These are phyloP conservation scores for Exophiala mesophila DNA, from an alignment of 2,329 filamentous ascomycete species.

Conservation along the genomic window DNA sequence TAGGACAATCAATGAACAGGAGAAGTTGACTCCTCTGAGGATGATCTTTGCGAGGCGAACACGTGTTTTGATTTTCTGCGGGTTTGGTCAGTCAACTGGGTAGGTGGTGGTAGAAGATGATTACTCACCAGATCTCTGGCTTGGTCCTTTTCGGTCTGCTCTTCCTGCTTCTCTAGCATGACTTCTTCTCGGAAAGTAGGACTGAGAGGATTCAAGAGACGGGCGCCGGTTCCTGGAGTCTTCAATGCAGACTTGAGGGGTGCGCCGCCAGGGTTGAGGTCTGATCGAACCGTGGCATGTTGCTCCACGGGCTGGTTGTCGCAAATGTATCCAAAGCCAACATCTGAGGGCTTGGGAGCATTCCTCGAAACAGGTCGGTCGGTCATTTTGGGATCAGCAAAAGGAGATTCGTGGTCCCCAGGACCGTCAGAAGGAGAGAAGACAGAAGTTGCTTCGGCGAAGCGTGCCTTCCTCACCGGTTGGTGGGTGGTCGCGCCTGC, in stretches of 20 bases:
- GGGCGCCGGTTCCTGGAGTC: conserved; percentile 74
- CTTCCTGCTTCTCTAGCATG: conserved; percentile 77
- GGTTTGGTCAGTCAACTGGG: conserved; percentile 37
- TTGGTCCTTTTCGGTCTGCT: conserved; percentile 77
- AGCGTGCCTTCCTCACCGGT: conserved; percentile 55
- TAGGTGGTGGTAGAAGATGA: background rate
- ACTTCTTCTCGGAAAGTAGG: conserved; percentile 90
- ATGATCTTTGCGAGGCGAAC: conserved; percentile 92
- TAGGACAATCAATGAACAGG: conserved; percentile 90
- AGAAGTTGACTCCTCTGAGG: conserved; percentile 93
- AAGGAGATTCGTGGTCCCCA: conserved; percentile 44
- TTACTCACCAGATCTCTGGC: conserved; percentile 75
- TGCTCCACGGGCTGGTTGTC: conserved; percentile 44
- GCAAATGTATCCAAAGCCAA: conserved; percentile 87
- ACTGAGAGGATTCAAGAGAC: conserved; percentile 74
- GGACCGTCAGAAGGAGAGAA: conserved; percentile 55
- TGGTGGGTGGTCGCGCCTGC: conserved; percentile 37
- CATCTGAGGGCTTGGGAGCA: conserved; percentile 62
- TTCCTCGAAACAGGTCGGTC: conserved; percentile 52
- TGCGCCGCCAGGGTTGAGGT: conserved; percentile 20
- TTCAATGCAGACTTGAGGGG: conserved; percentile 88
- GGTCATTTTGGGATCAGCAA: conserved; percentile 45
- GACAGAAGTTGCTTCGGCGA: conserved; percentile 61
- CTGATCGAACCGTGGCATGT: conserved; percentile 49
- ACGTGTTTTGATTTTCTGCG: conserved; percentile 82